phyloP scores from a whole-genome alignment of 148 eudicot genomes.

The Amaranthus hypochondriacus region DNA sequence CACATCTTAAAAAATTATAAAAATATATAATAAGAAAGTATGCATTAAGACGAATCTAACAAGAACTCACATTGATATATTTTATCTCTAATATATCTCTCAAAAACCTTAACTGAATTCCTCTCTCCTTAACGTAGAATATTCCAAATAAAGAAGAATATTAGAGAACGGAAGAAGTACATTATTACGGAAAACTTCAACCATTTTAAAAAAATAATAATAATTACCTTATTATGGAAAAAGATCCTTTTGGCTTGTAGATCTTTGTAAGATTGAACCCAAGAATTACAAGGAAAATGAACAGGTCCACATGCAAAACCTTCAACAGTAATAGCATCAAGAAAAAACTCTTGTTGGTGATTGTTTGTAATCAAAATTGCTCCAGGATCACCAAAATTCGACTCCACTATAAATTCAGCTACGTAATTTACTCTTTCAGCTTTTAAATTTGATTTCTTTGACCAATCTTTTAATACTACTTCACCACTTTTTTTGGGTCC shows the following conservation, averaged over 20 bases:
- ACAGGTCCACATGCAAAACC: slow-evolving; percentile 86
- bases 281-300: slow-evolving; percentile 89
- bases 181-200: too few relatives aligned
- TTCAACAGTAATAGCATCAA: slow-evolving; percentile 77
- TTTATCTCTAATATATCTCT: too few relatives aligned
- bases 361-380: slow-evolving; percentile 74
- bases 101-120: too few relatives aligned
- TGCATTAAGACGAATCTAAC: too few relatives aligned
- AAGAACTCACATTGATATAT: too few relatives aligned
- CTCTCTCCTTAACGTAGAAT: too few relatives aligned
- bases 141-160: too few relatives aligned
- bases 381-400: slow-evolving; percentile 77
- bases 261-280: slow-evolving; percentile 78
- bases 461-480: slow-evolving; percentile 79
- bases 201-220: too few relatives aligned
- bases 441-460: slow-evolving; percentile 72
- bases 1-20: neutral
- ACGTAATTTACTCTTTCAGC: slow-evolving; percentile 78
- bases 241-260: slow-evolving; percentile 64
- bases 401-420: slow-evolving; percentile 72
- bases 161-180: too few relatives aligned
- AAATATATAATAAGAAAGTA: neutral
- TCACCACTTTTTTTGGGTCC: slow-evolving; percentile 62
- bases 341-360: slow-evolving; percentile 76
- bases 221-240: slow-evolving; percentile 79